Evolutionary conservation across 2,329 filamentous ascomycete species (phyloP), one percentile per base, ranked within the genome.

Genomic region (Neurospora sp.): DNA sequence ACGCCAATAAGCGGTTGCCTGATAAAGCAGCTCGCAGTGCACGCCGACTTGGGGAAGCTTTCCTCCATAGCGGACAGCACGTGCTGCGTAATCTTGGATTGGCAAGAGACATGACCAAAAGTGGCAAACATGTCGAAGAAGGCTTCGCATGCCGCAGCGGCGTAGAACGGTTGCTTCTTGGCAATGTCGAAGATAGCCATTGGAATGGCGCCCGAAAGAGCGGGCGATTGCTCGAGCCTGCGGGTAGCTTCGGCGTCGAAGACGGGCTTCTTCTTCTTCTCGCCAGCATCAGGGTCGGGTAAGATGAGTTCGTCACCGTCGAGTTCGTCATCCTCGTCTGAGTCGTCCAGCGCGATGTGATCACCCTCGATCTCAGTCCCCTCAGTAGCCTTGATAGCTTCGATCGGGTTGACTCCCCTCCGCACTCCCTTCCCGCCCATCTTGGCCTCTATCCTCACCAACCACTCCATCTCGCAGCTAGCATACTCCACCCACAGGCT

Each of bases 191-290:
- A 97, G 66, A 99, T 92, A 46, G 95, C 93, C 69, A 93, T 87
- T 1, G 96, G 94, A 74, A 99, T 97, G 17, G 93, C 96, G n/a
- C 96, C 96, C 71, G 91, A 92, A 73, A 97, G 85, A 10, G 93
- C 93, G 4, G 95, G 93, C 66, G 93, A 95, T 70, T 88, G 88
- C 76, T 91, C 84, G 73, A 97, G 82, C 69, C 83, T 82, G 73
- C 80, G 77, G 4, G 81, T 79, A 0, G 81, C 80, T 69, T 83
- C 79, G 70, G 84, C 80, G 73, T 83, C 79, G 67, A 86, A 82
- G 52, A 78, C 85, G 78, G 77, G 85, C 81, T 75, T 72, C 73
- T 80, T 80, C 70, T 69, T 69, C 69, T 74, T 74, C n/a, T 70
- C 68, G 67, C 77, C 76, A 57, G 81, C 78, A 37, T 79, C 79